A percentile compares a stretch with the other conserved stretches of the same genome.
Evolutionary conservation across 2,329 filamentous ascomycete species (phyloP).

Genomic region (Xylariaceae sp.): DNA sequence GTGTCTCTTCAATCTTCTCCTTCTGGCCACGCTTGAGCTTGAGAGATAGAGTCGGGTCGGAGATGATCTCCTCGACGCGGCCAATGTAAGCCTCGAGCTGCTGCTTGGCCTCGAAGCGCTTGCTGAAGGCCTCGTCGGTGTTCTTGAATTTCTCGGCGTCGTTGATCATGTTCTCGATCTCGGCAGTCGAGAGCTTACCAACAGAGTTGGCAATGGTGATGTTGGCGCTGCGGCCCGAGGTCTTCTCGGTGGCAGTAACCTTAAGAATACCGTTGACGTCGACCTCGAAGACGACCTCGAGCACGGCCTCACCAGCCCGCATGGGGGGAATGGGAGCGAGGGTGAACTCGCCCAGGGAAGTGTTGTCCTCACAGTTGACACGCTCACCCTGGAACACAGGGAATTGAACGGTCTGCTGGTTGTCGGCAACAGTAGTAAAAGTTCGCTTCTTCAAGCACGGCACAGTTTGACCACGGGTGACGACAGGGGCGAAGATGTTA

Average conservation of each 20-base stretch:
- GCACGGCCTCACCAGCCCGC: slow-evolving; percentile 92
- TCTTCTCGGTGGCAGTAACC: slow-evolving; percentile 99
- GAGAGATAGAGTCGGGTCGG: slow-evolving; percentile 89
- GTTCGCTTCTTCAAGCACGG: slow-evolving; percentile 77
- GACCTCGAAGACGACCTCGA: slow-evolving; percentile 98
- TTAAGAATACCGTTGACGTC: slow-evolving; percentile 99
- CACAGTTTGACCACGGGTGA: slow-evolving; percentile 74
- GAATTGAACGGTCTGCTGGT: slow-evolving; percentile 84
- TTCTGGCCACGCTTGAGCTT: slow-evolving; percentile 99
- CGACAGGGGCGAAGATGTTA: slow-evolving; percentile 96
- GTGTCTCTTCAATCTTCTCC: slow-evolving; percentile 98
- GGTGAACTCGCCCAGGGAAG: slow-evolving; percentile 94
- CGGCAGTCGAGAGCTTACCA: slow-evolving; percentile 88
- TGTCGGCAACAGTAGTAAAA: slow-evolving; percentile 81
- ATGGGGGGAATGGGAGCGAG: slow-evolving; percentile 83
- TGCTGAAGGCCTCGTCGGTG: slow-evolving; percentile 97
- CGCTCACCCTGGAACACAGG: slow-evolving; percentile 95
- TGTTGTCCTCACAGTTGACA: slow-evolving; percentile 98
- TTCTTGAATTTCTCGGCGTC: slow-evolving; percentile 99
- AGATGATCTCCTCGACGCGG: slow-evolving; percentile 98
- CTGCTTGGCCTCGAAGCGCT: slow-evolving; percentile 98
- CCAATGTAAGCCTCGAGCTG: slow-evolving; percentile 99
- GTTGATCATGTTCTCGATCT: slow-evolving; percentile 98
- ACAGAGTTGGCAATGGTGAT: slow-evolving; percentile 99
- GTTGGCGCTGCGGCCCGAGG: slow-evolving; percentile 95